These are phyloP conservation scores for barley (Hordeum vulgare) DNA, from an alignment of 176 grass and related monocot species.

Conservation along the genomic window DNA sequence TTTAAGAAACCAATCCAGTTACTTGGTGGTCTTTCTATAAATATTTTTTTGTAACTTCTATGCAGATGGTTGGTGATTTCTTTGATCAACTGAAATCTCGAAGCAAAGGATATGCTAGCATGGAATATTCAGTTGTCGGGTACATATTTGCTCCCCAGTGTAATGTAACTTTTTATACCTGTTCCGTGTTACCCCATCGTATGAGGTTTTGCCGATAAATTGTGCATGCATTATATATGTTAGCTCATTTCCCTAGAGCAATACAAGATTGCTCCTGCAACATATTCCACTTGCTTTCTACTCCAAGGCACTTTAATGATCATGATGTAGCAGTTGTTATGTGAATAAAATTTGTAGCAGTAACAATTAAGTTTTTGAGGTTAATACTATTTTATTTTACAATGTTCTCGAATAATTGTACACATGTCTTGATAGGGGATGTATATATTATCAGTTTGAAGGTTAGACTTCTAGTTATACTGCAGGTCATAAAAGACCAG, in stretches of 20 bases:
- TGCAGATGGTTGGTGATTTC: conserved; percentile 98
- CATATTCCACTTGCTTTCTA: neutral
- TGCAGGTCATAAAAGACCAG: neutral
- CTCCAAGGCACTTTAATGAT: neutral
- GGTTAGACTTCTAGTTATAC: neutral
- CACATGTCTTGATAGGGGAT: neutral
- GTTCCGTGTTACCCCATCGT: neutral
- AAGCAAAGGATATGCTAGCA: conserved; percentile 99
- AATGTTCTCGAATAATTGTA: neutral
- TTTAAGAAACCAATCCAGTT: neutral
- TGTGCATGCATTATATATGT: neutral
- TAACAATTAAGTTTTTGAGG: neutral
- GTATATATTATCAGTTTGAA: neutral
- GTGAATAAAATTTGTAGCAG: neutral
- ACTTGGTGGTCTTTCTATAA: conserved; percentile 5
- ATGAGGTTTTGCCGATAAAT: neutral
- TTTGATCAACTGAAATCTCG: conserved; percentile 98
- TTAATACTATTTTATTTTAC: neutral
- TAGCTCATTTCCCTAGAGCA: neutral
- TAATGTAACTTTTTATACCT: neutral
- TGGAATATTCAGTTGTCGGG: conserved; percentile 92
- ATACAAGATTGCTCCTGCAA: neutral
- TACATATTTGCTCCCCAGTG: conserved; percentile 14
- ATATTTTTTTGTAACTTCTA: neutral
- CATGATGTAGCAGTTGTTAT: conserved; percentile 1